Base-by-base conservation (phyloP, 2,329 filamentous ascomycete genomes). In the Hansfordia pulvinata region DNA sequence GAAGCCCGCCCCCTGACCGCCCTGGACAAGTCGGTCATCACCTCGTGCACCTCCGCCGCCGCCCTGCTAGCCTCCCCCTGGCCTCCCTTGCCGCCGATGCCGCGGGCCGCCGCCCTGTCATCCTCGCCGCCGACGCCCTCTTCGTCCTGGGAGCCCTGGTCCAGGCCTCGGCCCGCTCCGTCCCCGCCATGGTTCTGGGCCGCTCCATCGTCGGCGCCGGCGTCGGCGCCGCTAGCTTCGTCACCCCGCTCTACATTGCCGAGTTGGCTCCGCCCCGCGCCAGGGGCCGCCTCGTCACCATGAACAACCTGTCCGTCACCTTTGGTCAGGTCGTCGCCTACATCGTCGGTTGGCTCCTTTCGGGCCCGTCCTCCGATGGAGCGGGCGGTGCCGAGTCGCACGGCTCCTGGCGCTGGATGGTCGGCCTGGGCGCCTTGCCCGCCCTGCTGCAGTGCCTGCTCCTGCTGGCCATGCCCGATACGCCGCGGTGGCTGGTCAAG, bases 321-420 rank as follows among this genome's bases (percentile, higher is more conserved):
- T 60, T 81, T 8, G 88, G 88, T 0, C 86, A 94, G 53, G 81
- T 93, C 2, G 69, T 92, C 12, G 86, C 88, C 3, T 94, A 94
- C 50, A 47, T 92, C 2, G 56, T 85, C 6, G 88, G 88, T 2
- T 93, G 81, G 78, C 50, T 63, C 0, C 76, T 93, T 24, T 65
- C 72, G 5, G 62, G 67, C 30, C 45, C 43, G 19, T 67, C 64
- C 9, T 12, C 12, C 21, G 21, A 15, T 7, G 13, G 9, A 12
- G 21, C 12, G 5, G 21, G 6, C n/a, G 13, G 11, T 9, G 5
- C 19, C 19, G 19, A 21, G 5, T 8, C 14, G 10, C 11, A 16
- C 7, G 12, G n/a, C 4, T 83, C 79, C 2, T 96, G 88, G 86
- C 64, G 84, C 26, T 92, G 81, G 76, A 86, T 93, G 69, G 85